Evolutionary conservation across 257 asterid species (phyloP).

Genomic region (Lithospermum erythrorhizon): DNA sequence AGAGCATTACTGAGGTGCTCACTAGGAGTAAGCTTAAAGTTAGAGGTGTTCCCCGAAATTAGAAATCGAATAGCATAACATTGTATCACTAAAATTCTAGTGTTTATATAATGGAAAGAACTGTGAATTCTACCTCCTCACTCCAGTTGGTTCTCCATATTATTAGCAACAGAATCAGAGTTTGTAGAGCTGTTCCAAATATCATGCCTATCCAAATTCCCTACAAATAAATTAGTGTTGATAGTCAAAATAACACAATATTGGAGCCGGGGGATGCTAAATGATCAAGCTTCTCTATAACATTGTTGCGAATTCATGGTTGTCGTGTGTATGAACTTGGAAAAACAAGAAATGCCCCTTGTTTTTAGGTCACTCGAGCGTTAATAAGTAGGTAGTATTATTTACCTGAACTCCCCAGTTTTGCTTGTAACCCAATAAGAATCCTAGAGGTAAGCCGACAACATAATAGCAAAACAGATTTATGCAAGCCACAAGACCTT

Average conservation of each 20-base stretch:
- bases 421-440: slow-evolving; percentile 66
- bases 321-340: too few relatives aligned
- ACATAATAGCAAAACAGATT: slow-evolving; percentile 68
- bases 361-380: background rate
- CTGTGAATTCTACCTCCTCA: slow-evolving; percentile 49
- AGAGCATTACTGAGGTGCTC: background rate
- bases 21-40: background rate
- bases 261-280: background rate
- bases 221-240: slow-evolving; percentile 20
- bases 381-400: too few relatives aligned
- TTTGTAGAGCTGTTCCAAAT: slow-evolving; percentile 78
- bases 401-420: slow-evolving; percentile 70
- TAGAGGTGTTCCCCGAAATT: too few relatives aligned
- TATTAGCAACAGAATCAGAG: slow-evolving; percentile 45
- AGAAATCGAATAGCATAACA: too few relatives aligned
- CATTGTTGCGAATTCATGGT: too few relatives aligned
- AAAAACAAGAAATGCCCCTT: background rate
- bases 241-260: background rate
- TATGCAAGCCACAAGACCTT: slow-evolving; percentile 81
- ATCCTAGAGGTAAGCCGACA: slow-evolving; percentile 76
- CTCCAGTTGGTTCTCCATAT: slow-evolving; percentile 82
- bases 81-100: too few relatives aligned
- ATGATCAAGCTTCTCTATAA: too few relatives aligned
- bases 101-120: background rate
- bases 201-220: slow-evolving; percentile 99